A percentile compares a stretch with the other conserved stretches of the same genome.
Conservation (phyloP, 495 filamentous ascomycete genomes). For the Bacidia gigantensis region DNA sequence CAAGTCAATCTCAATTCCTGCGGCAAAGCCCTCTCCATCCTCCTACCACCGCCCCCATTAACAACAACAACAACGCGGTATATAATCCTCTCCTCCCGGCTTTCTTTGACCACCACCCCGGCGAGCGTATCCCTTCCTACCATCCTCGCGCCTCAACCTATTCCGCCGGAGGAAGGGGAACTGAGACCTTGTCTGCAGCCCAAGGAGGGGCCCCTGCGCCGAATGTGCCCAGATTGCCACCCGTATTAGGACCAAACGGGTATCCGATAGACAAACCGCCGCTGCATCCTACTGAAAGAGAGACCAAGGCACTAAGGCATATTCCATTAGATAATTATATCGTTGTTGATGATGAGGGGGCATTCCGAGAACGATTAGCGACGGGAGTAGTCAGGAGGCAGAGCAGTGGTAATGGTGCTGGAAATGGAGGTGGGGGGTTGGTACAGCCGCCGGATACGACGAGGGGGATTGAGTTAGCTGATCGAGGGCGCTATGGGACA, state of each 20-base stretch:
- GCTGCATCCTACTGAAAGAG: neutral
- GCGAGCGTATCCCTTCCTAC: slow-evolving; percentile 5
- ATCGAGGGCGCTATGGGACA: slow-evolving; percentile 3
- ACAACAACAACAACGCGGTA: neutral
- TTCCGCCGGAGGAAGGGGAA: neutral
- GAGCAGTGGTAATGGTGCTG: neutral
- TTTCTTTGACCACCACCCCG: slow-evolving; percentile 7
- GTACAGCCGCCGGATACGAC: slow-evolving; percentile 5
- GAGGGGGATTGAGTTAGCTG: slow-evolving; percentile 15
- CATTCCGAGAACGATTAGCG: neutral
- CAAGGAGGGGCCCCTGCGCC: neutral
- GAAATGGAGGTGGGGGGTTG: neutral
- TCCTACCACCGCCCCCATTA: neutral
- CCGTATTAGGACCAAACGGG: slow-evolving; percentile 10
- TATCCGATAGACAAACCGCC: slow-evolving; percentile 14
- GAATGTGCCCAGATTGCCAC: neutral
- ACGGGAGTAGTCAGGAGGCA: neutral
- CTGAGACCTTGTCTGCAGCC: neutral
- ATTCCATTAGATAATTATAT: slow-evolving; percentile 8
- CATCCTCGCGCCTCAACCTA: neutral
- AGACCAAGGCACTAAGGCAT: neutral
- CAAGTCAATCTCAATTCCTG: neutral
- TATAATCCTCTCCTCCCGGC: slow-evolving; percentile 8
- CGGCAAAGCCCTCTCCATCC: neutral
- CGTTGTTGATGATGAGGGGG: slow-evolving; percentile 8